These are phyloP conservation scores for Saccharomyces hybrid DNA, from an alignment of 1,139 yeast genomes.

Conservation along the genomic window DNA sequence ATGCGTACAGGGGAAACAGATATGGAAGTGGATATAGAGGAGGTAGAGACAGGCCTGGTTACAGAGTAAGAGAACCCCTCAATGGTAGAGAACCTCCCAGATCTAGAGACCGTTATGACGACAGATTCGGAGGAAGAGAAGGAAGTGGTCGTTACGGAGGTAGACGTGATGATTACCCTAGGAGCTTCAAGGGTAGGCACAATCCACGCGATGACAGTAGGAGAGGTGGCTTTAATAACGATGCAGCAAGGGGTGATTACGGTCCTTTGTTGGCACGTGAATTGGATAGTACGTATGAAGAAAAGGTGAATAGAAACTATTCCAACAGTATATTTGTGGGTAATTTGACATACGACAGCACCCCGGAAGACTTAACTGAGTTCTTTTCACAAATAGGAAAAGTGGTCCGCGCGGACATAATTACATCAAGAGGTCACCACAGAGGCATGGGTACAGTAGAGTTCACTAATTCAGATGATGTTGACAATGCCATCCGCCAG, in stretches of 20 bases:
- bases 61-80: conserved; percentile 16
- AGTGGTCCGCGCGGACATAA: conserved; percentile 80
- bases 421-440: conserved; percentile 75
- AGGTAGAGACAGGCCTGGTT: conserved; percentile 12
- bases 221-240: conserved; percentile 27
- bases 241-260: conserved; percentile 18
- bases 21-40: conserved; percentile 25
- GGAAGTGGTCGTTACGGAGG: conserved; percentile 19
- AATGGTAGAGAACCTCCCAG: conserved; percentile 21
- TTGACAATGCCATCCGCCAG: conserved; percentile 63
- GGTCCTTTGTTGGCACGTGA: conserved; percentile 28
- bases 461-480: conserved; percentile 61
- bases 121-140: conserved; percentile 21
- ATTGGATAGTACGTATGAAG: conserved; percentile 30
- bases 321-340: conserved; percentile 67
- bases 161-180: not conserved
- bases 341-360: conserved; percentile 60
- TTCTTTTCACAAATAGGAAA: conserved; percentile 58
- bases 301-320: conserved; percentile 53
- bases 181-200: conserved; percentile 25
- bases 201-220: conserved; percentile 19
- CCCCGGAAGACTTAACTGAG: conserved; percentile 52
- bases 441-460: conserved; percentile 95
- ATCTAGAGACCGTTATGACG: conserved; percentile 9
- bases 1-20: conserved; percentile 13